phyloP scores from a whole-genome alignment of 768 basidiomycete genomes.

The Cytidiella melzeri region DNA sequence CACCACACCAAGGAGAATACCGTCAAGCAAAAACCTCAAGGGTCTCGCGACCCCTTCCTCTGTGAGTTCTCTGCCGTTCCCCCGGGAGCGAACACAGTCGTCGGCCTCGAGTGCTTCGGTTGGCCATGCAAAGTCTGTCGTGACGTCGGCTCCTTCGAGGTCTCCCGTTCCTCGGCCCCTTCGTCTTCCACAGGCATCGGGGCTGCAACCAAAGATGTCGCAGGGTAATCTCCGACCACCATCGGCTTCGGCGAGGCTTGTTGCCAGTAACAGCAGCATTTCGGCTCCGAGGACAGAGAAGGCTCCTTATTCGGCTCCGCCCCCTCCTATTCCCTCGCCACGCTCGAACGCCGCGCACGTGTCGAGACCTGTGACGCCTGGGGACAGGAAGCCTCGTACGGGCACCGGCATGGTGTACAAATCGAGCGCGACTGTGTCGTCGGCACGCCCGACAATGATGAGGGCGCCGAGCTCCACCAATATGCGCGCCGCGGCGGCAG shows the following conservation, averaged over 20 bases:
- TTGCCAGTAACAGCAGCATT: not conserved
- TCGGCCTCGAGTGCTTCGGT: conserved; percentile 10
- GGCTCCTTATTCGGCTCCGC: not conserved
- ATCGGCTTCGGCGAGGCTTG: not conserved
- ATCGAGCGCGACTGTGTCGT: conserved; percentile 16
- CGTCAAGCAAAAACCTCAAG: conserved; percentile 8
- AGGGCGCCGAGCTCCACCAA: conserved; percentile 4
- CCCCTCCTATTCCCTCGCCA: conserved; percentile 1
- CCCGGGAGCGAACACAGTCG: conserved; percentile 10
- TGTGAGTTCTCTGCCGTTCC: conserved; percentile 1
- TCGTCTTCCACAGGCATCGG: conserved; percentile 15
- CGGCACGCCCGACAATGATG: conserved; percentile 6
- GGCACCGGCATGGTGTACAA: conserved; percentile 69
- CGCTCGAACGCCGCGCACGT: conserved; percentile 3
- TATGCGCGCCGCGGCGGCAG: not conserved
- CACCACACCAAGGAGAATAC: conserved; percentile 4
- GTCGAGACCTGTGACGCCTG: not conserved
- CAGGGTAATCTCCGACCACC: conserved; percentile 4
- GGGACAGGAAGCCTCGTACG: conserved; percentile 46
- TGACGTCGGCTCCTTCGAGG: conserved; percentile 5
- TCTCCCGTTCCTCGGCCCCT: conserved; percentile 16
- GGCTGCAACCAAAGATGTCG: conserved; percentile 12
- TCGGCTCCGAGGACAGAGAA: not conserved
- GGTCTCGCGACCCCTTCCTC: not conserved
- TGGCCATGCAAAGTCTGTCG: not conserved